Base-by-base conservation (phyloP, 2,329 filamentous ascomycete species). In the Nannizziopsis arthrosporioides region DNA sequence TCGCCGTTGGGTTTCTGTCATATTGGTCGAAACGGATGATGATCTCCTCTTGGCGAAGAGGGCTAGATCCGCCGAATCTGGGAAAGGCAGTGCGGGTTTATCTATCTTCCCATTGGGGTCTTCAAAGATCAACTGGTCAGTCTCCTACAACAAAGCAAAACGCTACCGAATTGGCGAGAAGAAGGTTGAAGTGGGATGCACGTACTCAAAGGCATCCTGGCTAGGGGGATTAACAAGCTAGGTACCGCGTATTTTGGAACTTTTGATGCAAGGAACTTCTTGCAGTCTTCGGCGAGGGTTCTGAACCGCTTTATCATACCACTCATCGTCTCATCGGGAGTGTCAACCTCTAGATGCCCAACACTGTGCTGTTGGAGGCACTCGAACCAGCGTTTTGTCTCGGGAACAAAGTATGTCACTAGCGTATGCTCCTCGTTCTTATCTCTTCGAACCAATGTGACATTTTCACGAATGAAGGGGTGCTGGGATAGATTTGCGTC, bases 91-190 rank as follows among this genome's bases (percentile, higher is more conserved):
- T 1, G 78, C 79, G 11, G 84, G 82, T 65, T 81, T 83, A 65
- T 93, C 86, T 37, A 90, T 78, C 67, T 92, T 92, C 57, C 85
- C 84, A 56, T 88, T 88, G n/a, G 84, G 84, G 63, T 86, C 89
- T n/a, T 90, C 66, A 1, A 85, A 85, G 53, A 90, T 75, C 48
- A 80, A 78, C 52, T 79, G 73, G 48, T 92, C 22, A 27, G 22
- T 27, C 22, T 27, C 7, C 77, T 0, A 81, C 76, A 37, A 92
- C 84, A 54, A 85, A 80, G 35, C 85, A 73, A 2, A 78, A 81
- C 0, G 86, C 86, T 1, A 92, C 79, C 1, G 85, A 83, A 64
- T 88, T 90, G 10, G 73, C 71, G 0, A 86, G 82, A 11, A 93
- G 70, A 52, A 85, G 75, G 50, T 85, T 78, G 56, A 82, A 71